phyloP scores from a whole-genome alignment of 352 stramenopile species.

The Phytophthora citrophthora region DNA sequence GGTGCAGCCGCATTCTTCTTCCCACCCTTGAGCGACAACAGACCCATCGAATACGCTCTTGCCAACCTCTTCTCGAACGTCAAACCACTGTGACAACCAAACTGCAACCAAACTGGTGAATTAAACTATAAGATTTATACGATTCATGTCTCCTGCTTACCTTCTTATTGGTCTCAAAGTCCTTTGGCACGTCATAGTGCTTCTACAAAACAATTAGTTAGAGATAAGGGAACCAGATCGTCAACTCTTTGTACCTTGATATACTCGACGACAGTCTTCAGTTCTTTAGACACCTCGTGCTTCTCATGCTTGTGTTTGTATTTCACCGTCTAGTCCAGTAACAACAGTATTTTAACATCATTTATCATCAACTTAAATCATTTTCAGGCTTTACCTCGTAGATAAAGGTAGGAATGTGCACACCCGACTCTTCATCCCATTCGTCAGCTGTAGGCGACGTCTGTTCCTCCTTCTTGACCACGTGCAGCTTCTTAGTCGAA shows the following conservation, averaged over 20 bases:
- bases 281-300: constrained; percentile 38
- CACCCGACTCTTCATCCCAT: constrained; percentile 33
- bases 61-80: constrained; percentile 63
- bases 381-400: constrained; percentile 37
- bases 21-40: constrained; percentile 40
- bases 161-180: constrained; percentile 60
- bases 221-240: no score
- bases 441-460: background rate
- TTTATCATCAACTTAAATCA: no score
- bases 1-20: constrained; percentile 15
- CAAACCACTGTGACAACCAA: constrained; percentile 64
- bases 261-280: constrained; percentile 51
- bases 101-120: constrained; percentile 33
- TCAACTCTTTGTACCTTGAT: constrained; percentile 41
- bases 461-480: constrained; percentile 10
- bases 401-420: constrained; percentile 63
- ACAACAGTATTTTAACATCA: background rate
- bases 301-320: constrained; percentile 51
- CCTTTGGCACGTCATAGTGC: constrained; percentile 48
- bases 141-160: constrained; percentile 11
- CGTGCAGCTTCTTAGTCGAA: constrained; percentile 16
- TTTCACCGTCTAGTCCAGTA: constrained; percentile 47
- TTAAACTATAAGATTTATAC: background rate
- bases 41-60: constrained; percentile 62
- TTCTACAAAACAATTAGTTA: constrained; percentile 27